Percentiles rank a stretch among this genome's conserved stretches.
Evolutionary conservation across 805 yeast genomes (phyloP).

Genomic region (Candida yuanshanica): DNA sequence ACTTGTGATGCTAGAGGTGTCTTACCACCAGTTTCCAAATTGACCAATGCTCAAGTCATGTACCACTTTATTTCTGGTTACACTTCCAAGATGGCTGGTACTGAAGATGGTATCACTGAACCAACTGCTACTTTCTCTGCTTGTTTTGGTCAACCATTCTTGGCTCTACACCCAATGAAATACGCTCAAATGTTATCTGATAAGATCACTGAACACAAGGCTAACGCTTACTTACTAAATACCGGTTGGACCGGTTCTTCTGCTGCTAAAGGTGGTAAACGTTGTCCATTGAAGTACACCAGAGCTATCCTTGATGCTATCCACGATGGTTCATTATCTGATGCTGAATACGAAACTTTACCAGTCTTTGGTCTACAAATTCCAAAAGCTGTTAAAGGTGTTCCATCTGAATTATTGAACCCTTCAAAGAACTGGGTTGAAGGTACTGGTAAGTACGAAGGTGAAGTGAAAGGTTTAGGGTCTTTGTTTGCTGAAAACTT

Average conservation of each 20-base stretch:
- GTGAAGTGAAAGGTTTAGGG: constrained; percentile 64
- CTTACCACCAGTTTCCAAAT: constrained; percentile 91
- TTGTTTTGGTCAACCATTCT: constrained; percentile 98
- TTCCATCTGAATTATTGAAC: constrained; percentile 79
- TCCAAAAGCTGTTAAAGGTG: constrained; percentile 71
- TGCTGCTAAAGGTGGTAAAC: constrained; percentile 88
- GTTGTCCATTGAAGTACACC: constrained; percentile 96
- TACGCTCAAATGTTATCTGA: constrained; percentile 94
- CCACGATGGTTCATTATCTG: constrained; percentile 81
- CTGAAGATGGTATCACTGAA: constrained; percentile 97
- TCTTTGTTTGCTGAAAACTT: constrained; percentile 80
- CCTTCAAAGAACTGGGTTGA: constrained; percentile 79
- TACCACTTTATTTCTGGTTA: constrained; percentile 98
- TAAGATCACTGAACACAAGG: constrained; percentile 82
- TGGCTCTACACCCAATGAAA: constrained; percentile 96
- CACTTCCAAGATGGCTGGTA: constrained; percentile 99
- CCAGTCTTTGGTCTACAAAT: constrained; percentile 83
- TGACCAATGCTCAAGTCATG: constrained; percentile 95
- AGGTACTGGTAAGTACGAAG: constrained; percentile 45
- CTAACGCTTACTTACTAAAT: constrained; percentile 93
- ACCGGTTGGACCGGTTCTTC: constrained; percentile 99
- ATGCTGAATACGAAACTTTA: constrained; percentile 76
- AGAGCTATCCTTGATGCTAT: constrained; percentile 93
- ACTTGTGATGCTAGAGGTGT: constrained; percentile 99
- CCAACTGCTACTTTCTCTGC: constrained; percentile 98